These are phyloP conservation scores for Xanthoconium separans DNA, from an alignment of 1,284 basidiomycete species.

Conservation along the genomic window DNA sequence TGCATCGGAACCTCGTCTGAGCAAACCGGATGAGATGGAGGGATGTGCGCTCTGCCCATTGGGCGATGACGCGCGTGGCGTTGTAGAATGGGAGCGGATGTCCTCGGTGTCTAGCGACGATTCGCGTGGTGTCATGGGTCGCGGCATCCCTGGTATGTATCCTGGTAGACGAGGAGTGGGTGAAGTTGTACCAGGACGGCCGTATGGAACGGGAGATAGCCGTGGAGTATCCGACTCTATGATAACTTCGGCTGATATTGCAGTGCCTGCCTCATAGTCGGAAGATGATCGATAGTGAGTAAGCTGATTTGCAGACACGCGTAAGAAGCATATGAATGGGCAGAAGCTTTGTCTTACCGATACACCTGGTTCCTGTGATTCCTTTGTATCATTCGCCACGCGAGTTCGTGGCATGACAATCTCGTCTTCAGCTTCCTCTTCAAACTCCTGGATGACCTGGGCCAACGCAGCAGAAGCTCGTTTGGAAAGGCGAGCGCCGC, in stretches of 20 bases:
- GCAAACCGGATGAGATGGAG: conserved; percentile 37
- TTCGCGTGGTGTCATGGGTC: conserved; percentile 80
- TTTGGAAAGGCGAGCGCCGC: conserved; percentile 39
- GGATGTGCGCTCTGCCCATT: conserved; percentile 36
- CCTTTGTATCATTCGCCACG: conserved; percentile 18
- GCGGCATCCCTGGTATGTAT: conserved; percentile 85
- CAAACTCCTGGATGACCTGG: conserved; percentile 69
- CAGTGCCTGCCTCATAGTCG: conserved; percentile 59
- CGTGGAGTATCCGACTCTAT: conserved; percentile 46
- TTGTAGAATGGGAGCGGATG: conserved; percentile 69
- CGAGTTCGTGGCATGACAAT: conserved; percentile 67
- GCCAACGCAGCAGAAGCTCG: conserved; percentile 70
- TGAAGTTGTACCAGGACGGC: conserved; percentile 43
- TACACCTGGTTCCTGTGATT: conserved; percentile 13
- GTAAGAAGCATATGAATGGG: conserved; percentile 20
- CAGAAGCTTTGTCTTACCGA: conserved; percentile 24
- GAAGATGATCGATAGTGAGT: conserved; percentile 27
- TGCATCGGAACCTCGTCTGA: conserved; percentile 53
- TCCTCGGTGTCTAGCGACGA: conserved; percentile 61
- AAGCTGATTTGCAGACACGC: conserved; percentile 15
- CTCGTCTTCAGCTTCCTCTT: conserved; percentile 66
- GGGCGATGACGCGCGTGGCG: conserved; percentile 71
- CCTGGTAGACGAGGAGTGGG: conserved; percentile 70
- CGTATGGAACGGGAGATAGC: conserved; percentile 51
- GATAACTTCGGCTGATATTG: conserved; percentile 56